Base-by-base conservation (phyloP, 148 eudicot species). In the Camellia sinensis region DNA sequence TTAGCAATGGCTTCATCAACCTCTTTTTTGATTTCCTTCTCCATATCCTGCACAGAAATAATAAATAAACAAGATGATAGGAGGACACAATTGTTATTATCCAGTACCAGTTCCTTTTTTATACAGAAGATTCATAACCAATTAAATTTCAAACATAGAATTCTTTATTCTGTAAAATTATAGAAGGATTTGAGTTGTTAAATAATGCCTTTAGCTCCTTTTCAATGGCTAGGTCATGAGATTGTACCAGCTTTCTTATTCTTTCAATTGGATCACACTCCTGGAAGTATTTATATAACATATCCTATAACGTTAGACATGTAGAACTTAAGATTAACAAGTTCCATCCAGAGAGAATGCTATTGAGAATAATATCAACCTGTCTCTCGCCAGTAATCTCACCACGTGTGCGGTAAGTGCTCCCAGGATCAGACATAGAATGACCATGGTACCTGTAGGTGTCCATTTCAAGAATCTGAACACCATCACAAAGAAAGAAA, bases 371-470 rank as follows among this genome's bases (percentile, higher is more conserved):
- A 29, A 59, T 74, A 76, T 41, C 37, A 54, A 96, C 99, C 97
- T 93, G 95, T 85, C 98, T 88, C 66, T 93, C 83, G 53, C 97
- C 98, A 77, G 87, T 78, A 41, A 96, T 90, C 82, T 96, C 99
- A 87, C 93, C 98, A 88, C 99, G 97, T 41, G 98, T 96, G 19
- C 99, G 90, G 81, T 96, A 96, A 57, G 99, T 93, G 91, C 98
- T 96, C 64, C 99, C 99, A 78, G 98, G 99, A 82, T 96, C 99
- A 85, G 98, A 96, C 99, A 96, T 96, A 66, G 99, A 96, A 87
- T 96, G 99, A 3, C 99, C 99, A 63, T 96, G 99, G 85, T 96
- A 96, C 83, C 99, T 90, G 81, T 96, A 96, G 21, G 98, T 93
- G 87, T 96, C 99, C 99, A 96, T 96, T 84, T 96, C 99, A 78